phyloP scores from a whole-genome alignment of 2,329 filamentous ascomycete genomes.

The Fusarium sp. region DNA sequence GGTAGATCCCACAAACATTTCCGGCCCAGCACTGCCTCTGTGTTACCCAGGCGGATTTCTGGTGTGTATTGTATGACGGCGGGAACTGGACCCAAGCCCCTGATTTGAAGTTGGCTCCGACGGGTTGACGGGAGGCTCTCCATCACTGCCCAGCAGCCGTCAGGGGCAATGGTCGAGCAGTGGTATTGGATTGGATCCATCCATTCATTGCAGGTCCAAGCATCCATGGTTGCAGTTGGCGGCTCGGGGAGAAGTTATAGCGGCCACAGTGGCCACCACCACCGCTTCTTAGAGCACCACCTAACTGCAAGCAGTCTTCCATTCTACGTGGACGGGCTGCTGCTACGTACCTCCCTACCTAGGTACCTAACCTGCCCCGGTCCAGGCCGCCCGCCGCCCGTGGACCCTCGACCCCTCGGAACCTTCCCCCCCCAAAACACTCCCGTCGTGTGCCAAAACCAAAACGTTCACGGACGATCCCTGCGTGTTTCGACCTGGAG shows the following conservation, averaged over 20 bases:
- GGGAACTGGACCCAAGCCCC: background rate
- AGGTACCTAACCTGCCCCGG: constrained; percentile 6
- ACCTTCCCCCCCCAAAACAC: constrained; percentile 8
- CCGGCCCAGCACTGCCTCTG: background rate
- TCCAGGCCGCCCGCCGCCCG: constrained; percentile 31
- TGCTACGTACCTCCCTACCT: background rate
- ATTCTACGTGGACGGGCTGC: background rate
- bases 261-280: constrained; percentile 7
- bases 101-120: background rate
- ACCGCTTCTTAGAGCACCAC: constrained; percentile 8
- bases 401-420: constrained; percentile 22
- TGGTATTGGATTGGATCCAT: background rate
- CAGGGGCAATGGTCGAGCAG: background rate
- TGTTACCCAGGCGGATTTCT: background rate
- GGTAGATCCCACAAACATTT: background rate
- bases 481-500: constrained; percentile 30
- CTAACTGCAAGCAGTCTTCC: background rate
- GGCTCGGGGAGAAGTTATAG: constrained; percentile 3
- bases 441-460: constrained; percentile 22
- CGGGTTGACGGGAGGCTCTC: background rate
- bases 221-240: background rate
- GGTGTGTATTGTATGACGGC: background rate
- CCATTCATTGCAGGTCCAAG: background rate
- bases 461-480: constrained; percentile 22
- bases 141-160: background rate